Percentiles rank a stretch among this genome's conserved stretches.
These are phyloP conservation scores for Spizellomyces punctatus DNA, from an alignment of 192 early-diverging fungal genomes.

Conservation along the genomic window DNA sequence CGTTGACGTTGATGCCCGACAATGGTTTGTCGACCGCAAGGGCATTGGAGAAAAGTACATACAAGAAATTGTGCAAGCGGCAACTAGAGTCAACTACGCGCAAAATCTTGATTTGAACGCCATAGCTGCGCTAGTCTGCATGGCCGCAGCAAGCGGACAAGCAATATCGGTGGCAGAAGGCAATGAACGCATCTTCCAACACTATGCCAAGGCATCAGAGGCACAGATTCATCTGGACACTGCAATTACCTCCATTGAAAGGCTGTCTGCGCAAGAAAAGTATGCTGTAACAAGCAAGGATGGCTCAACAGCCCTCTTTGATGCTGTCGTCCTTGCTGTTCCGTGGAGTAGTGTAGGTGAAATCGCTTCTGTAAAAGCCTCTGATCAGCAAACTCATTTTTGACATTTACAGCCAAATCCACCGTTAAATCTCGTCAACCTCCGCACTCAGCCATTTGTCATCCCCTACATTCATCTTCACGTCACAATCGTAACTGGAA, in stretches of 20 bases:
- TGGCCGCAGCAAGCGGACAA: slow-evolving; percentile 26
- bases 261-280: neutral
- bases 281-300: neutral
- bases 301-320: neutral
- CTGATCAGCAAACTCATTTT: too few species aligned
- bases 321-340: slow-evolving; percentile 15
- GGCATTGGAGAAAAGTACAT: slow-evolving; percentile 21
- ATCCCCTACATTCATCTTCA: slow-evolving; percentile 22
- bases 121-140: slow-evolving; percentile 19
- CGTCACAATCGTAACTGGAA: slow-evolving; percentile 19
- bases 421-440: too few species aligned
- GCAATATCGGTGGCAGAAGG: slow-evolving; percentile 13
- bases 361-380: too few species aligned
- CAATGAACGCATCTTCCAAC: slow-evolving; percentile 27
- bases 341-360: neutral
- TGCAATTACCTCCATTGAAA: slow-evolving; percentile 1
- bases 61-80: slow-evolving; percentile 22
- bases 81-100: slow-evolving; percentile 23
- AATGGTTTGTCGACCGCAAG: neutral
- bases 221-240: neutral
- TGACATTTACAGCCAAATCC: too few species aligned
- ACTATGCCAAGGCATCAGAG: neutral
- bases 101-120: slow-evolving; percentile 24
- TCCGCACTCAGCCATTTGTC: too few species aligned
- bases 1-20: neutral